Conservation (phyloP, 2,329 filamentous ascomycete genomes). For the Madurella fahalii region DNA sequence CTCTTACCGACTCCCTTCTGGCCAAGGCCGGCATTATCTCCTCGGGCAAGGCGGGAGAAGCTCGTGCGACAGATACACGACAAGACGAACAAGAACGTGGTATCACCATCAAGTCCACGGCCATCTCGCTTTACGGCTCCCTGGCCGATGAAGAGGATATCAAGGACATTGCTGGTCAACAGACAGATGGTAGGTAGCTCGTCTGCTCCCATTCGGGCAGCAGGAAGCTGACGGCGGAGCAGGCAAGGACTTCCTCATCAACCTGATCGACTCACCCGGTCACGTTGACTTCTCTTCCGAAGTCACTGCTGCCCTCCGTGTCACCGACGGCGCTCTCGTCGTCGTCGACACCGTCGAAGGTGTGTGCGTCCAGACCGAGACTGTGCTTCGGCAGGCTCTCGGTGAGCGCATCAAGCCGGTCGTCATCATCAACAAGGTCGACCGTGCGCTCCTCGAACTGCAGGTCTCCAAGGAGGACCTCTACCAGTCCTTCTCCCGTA, state of each 20-base stretch:
- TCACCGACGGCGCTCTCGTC: slow-evolving; percentile 98
- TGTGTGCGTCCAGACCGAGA: slow-evolving; percentile 99
- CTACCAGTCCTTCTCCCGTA: slow-evolving; percentile 99
- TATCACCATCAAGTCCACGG: slow-evolving; percentile 99
- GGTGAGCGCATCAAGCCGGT: slow-evolving; percentile 99
- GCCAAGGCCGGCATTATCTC: slow-evolving; percentile 99
- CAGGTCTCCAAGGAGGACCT: slow-evolving; percentile 98
- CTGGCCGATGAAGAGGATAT: slow-evolving; percentile 79
- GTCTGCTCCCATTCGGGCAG: neutral
- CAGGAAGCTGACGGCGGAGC: slow-evolving; percentile 8
- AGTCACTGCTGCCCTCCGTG: slow-evolving; percentile 98
- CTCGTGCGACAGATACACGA: slow-evolving; percentile 94
- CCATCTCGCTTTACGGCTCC: slow-evolving; percentile 94
- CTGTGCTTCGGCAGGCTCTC: slow-evolving; percentile 96
- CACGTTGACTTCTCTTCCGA: slow-evolving; percentile 99
- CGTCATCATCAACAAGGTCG: slow-evolving; percentile 99
- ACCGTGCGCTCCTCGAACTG: slow-evolving; percentile 97
- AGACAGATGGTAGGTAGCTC: slow-evolving; percentile 48
- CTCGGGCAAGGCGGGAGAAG: slow-evolving; percentile 92
- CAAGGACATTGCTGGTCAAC: slow-evolving; percentile 87
- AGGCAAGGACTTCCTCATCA: slow-evolving; percentile 96
- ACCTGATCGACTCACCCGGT: slow-evolving; percentile 99
- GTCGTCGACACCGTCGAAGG: slow-evolving; percentile 99
- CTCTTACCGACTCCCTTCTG: slow-evolving; percentile 97
- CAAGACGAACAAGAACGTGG: slow-evolving; percentile 98